phyloP scores from a whole-genome alignment of 768 basidiomycete genomes.

The Mycena metata region DNA sequence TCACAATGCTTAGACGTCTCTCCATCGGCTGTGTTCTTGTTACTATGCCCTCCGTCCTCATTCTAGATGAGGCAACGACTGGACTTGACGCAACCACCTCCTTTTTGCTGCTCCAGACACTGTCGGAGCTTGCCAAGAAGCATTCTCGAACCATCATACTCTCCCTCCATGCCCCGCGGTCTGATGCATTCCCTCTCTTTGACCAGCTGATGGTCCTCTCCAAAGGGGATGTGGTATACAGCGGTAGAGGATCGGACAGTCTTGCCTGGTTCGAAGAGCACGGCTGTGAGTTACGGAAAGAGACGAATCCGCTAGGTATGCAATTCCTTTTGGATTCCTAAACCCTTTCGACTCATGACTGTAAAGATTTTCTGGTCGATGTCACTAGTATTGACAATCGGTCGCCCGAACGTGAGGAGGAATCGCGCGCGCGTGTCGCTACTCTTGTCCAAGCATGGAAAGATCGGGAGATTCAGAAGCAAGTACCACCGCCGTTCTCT shows the following conservation, averaged over 20 bases:
- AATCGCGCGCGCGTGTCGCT: constrained; percentile 48
- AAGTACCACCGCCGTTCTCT: constrained; percentile 20
- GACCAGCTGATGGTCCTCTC: constrained; percentile 58
- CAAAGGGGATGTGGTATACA: constrained; percentile 57
- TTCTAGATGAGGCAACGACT: constrained; percentile 56
- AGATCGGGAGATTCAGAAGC: constrained; percentile 26
- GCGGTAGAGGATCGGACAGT: constrained; percentile 47
- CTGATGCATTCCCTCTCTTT: constrained; percentile 62
- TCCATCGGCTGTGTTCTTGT: constrained; percentile 62
- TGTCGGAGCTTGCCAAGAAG: constrained; percentile 47
- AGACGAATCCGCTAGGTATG: constrained; percentile 57
- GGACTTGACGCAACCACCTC: constrained; percentile 45
- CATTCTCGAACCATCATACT: constrained; percentile 55
- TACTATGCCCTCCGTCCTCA: constrained; percentile 57
- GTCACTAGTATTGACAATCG: constrained; percentile 54
- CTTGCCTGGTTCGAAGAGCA: constrained; percentile 54
- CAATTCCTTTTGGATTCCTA: neutral
- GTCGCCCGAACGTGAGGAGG: constrained; percentile 51
- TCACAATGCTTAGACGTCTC: constrained; percentile 42
- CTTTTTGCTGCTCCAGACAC: constrained; percentile 46
- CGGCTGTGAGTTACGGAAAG: constrained; percentile 47
- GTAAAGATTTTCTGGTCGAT: constrained; percentile 54
- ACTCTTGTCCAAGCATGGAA: constrained; percentile 53
- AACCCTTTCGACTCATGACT: constrained; percentile 43
- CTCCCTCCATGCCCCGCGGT: constrained; percentile 63